These are phyloP conservation scores for Pleurotus sapidus DNA, from an alignment of 768 basidiomycete species.

Conservation along the genomic window DNA sequence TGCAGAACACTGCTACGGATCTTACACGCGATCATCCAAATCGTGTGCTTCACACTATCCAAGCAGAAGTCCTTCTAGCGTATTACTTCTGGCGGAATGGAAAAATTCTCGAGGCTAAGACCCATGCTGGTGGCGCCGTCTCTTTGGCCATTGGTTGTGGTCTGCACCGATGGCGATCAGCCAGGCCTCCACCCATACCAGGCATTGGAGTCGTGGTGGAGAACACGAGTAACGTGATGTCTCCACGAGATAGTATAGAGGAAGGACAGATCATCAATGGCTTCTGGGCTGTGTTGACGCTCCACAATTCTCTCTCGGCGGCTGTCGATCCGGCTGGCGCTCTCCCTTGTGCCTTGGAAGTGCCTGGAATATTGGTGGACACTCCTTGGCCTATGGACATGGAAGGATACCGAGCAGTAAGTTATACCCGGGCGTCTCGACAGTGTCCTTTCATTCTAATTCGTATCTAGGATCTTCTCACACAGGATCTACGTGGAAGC, in stretches of 20 bases:
- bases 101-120: slow-evolving; percentile 58
- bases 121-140: slow-evolving; percentile 51
- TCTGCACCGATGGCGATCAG: slow-evolving; percentile 43
- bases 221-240: slow-evolving; percentile 38
- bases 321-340: slow-evolving; percentile 48
- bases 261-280: slow-evolving; percentile 66
- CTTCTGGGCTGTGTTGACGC: slow-evolving; percentile 60
- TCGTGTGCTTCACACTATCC: slow-evolving; percentile 50
- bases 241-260: slow-evolving; percentile 44
- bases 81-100: slow-evolving; percentile 64
- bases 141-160: slow-evolving; percentile 44
- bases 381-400: slow-evolving; percentile 52
- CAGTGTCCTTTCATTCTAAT: slow-evolving; percentile 2
- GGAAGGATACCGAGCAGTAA: slow-evolving; percentile 34
- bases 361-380: slow-evolving; percentile 47
- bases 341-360: slow-evolving; percentile 54
- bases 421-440: slow-evolving; percentile 5
- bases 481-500: slow-evolving; percentile 39
- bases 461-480: slow-evolving; percentile 37
- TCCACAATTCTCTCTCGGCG: slow-evolving; percentile 57
- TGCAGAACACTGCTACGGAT: slow-evolving; percentile 44
- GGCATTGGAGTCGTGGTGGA: slow-evolving; percentile 28
- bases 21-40: slow-evolving; percentile 47
- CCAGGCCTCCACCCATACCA: slow-evolving; percentile 31
- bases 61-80: slow-evolving; percentile 62